Percentiles rank a stretch among this genome's conserved stretches.
Conservation (phyloP, 495 filamentous ascomycete genomes). For the Penicillium paxilli region DNA sequence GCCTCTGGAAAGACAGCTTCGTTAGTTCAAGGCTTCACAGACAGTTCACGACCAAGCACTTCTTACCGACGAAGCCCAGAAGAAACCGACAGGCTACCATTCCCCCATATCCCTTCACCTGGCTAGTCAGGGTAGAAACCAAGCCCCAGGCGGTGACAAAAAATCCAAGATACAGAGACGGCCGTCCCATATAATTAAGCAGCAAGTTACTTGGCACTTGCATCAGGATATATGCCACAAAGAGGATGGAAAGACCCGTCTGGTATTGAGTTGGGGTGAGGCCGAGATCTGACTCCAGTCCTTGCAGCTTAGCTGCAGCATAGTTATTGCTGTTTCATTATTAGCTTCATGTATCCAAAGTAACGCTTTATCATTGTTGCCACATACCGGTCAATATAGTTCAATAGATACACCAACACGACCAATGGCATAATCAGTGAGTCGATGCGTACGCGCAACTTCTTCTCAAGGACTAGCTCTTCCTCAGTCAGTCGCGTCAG, state of each 20-base stretch:
- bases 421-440: constrained; percentile 55
- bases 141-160: constrained; percentile 56
- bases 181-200: constrained; percentile 56
- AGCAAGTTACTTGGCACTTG: constrained; percentile 62
- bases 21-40: not conserved
- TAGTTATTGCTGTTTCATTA: constrained; percentile 47
- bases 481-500: constrained; percentile 42
- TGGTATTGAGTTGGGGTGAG: constrained; percentile 45
- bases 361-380: not conserved
- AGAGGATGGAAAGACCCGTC: constrained; percentile 50
- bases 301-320: constrained; percentile 56
- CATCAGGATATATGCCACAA: constrained; percentile 55
- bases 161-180: constrained; percentile 47
- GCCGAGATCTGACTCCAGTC: constrained; percentile 45
- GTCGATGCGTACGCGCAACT: constrained; percentile 51
- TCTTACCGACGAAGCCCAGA: constrained; percentile 46
- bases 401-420: constrained; percentile 57
- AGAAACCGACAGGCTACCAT: constrained; percentile 57
- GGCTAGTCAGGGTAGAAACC: constrained; percentile 51
- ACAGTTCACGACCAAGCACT: not conserved
- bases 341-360: constrained; percentile 7
- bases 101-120: constrained; percentile 50
- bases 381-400: constrained; percentile 54
- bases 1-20: constrained; percentile 32
- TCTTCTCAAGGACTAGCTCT: constrained; percentile 46